Base-by-base conservation (phyloP, 2,329 filamentous ascomycete genomes). In the Botrytis hyacinthi region DNA sequence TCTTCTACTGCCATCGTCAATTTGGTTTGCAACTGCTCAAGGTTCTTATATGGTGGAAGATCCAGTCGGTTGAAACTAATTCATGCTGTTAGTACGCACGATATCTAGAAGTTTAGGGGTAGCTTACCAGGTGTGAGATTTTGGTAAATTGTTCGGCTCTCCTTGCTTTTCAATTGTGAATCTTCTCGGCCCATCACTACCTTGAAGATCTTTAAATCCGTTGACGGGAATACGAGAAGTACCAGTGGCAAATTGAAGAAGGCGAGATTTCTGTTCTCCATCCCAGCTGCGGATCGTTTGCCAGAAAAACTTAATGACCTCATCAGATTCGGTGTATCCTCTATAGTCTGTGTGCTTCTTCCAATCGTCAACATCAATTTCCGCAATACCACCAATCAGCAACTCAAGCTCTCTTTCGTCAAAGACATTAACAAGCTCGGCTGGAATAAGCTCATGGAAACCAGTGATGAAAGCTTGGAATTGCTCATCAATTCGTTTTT, bases 331-430 rank as follows among this genome's bases (percentile, higher is more conserved):
- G 16, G 97, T 98, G 87, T 99, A 99, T 72, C 96, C 96, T 79
- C 96, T 92, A 84, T 99, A 99, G 81, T 99, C 96, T 65, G 96
- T 99, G 85, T 99, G 96, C 87, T 99, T 99, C 92, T 99, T 98
- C 96, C 96, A 99, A 84, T 99, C 96, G 75, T 99, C 96, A 26
- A 99, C 95, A 80, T 99, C 96, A 78, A 99, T 99, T 84, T 99
- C 96, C n/a, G 96, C 96, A 79, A 99, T 99, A 87, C 96, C 96
- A 77, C 96, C 96, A 81, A 99, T 98, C 78, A 99, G 88, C 78
- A 99, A 85, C 84, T 99, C 96, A 66, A 99, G 87, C 84, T 99
- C 96, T 80, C 96, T 93, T 86, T 99, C 96, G 81, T 99, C 96
- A 80, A 99, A 99, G 59, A 99, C 96, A 79, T 98, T 98, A 83